Percentiles rank a stretch among this genome's conserved stretches.
phyloP scores from a whole-genome alignment of 2,329 filamentous ascomycete species.

The Microcyclosporella mali region DNA sequence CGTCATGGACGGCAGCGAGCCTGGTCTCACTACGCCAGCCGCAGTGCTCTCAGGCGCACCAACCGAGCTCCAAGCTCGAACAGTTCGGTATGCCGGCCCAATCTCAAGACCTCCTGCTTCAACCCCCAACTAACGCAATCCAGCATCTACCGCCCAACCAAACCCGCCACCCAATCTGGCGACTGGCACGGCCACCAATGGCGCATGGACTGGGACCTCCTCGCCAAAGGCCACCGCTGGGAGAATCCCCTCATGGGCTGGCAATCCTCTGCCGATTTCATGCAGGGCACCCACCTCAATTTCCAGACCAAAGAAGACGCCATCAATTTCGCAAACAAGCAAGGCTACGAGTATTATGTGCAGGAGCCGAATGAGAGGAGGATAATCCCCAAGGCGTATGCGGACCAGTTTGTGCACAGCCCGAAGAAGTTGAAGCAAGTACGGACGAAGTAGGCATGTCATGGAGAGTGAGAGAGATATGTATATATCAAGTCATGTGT shows the following conservation, averaged over 20 bases:
- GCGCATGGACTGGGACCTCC: slow-evolving; percentile 98
- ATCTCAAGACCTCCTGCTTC: not conserved
- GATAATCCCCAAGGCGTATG: slow-evolving; percentile 87
- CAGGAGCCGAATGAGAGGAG: slow-evolving; percentile 90
- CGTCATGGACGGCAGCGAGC: slow-evolving; percentile 86
- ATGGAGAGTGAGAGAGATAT: no score
- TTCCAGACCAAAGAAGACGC: slow-evolving; percentile 94
- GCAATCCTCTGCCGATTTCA: slow-evolving; percentile 90
- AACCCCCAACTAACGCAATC: not conserved
- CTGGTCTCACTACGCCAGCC: slow-evolving; percentile 66
- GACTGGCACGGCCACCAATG: slow-evolving; percentile 77
- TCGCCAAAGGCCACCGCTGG: slow-evolving; percentile 90
- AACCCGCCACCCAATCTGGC: slow-evolving; percentile 95
- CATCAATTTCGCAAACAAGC: slow-evolving; percentile 92
- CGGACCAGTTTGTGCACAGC: slow-evolving; percentile 89
- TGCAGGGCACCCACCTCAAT: slow-evolving; percentile 87
- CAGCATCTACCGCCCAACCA: slow-evolving; percentile 86
- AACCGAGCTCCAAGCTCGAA: slow-evolving; percentile 85
- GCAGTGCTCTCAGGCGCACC: slow-evolving; percentile 88
- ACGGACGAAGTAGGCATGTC: slow-evolving; percentile 69
- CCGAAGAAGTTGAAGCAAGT: slow-evolving; percentile 79
- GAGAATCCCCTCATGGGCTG: slow-evolving; percentile 98
- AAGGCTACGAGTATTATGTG: slow-evolving; percentile 98
- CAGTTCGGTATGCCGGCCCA: slow-evolving; percentile 65
- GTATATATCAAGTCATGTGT: no score